These are phyloP conservation scores for Crithidia thermophila DNA, from an alignment of 208 protist species.

Conservation along the genomic window DNA sequence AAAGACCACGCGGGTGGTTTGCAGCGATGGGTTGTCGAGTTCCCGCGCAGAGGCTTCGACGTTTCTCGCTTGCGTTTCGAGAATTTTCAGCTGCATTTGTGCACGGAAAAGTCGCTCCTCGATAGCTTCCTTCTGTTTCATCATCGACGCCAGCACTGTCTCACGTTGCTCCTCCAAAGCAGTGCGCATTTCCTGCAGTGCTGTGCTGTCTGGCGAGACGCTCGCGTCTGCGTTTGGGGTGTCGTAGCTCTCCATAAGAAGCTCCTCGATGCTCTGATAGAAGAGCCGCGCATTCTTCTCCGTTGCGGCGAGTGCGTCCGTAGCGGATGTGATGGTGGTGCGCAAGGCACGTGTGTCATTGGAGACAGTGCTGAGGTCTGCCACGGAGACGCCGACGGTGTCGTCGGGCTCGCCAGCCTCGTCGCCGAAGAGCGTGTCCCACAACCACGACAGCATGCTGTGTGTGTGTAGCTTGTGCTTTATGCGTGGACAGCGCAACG, in stretches of 20 bases:
- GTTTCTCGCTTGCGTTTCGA: conserved; percentile 6
- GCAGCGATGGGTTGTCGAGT: background rate
- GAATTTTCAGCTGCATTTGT: conserved; percentile 9
- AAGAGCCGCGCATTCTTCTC: conserved; percentile 9
- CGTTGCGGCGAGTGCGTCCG: background rate
- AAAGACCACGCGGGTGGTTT: background rate
- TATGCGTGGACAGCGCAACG: too few relatives aligned
- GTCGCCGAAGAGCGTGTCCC: background rate
- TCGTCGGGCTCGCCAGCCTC: background rate
- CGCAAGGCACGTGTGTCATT: background rate
- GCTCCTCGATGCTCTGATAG: conserved; percentile 8
- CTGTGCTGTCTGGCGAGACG: background rate
- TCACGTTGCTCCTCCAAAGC: conserved; percentile 5
- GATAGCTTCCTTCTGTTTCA: conserved; percentile 10
- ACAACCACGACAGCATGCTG: conserved; percentile 10
- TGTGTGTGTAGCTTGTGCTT: background rate
- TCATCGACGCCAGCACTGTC: conserved; percentile 1
- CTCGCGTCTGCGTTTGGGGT: background rate
- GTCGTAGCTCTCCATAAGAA: conserved; percentile 17
- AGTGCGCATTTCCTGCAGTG: conserved; percentile 1
- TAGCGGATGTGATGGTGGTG: background rate
- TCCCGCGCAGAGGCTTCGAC: conserved; percentile 1
- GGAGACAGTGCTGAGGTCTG: background rate
- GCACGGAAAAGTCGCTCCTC: conserved; percentile 14
- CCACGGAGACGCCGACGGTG: conserved; percentile 6